These are phyloP conservation scores for Cicer yamashitae DNA, from an alignment of 306 rosid genomes.

Conservation along the genomic window DNA sequence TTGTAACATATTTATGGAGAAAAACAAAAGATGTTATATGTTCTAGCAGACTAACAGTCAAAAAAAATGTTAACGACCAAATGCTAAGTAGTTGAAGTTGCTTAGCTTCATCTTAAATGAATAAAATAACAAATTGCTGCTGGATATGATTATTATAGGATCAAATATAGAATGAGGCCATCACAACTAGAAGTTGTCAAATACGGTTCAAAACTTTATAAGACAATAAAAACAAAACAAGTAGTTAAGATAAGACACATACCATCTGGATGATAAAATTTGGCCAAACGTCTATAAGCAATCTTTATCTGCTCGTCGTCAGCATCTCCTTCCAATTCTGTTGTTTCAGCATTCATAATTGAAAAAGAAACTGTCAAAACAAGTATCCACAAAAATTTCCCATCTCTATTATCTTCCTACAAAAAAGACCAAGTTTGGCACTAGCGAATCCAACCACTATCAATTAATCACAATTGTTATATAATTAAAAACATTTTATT, in stretches of 20 bases:
- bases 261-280: constrained; percentile 99
- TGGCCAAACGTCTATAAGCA: constrained; percentile 91
- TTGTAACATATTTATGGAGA: background rate
- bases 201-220: constrained; percentile 22
- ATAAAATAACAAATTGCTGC: constrained; percentile 21
- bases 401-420: constrained; percentile 34
- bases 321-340: constrained; percentile 85
- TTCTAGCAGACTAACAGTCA: constrained; percentile 36
- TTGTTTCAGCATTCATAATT: constrained; percentile 35
- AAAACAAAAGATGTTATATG: background rate
- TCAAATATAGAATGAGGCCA: background rate
- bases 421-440: constrained; percentile 6
- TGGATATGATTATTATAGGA: background rate
- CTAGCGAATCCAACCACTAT: constrained; percentile 14
- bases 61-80: constrained; percentile 26
- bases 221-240: constrained; percentile 14
- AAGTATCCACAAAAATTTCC: constrained; percentile 21
- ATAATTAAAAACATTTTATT: no score
- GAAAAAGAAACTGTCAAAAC: constrained; percentile 38
- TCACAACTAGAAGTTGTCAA: constrained; percentile 31
- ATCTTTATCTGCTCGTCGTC: constrained; percentile 86
- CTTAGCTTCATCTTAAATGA: constrained; percentile 27
- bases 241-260: constrained; percentile 45
- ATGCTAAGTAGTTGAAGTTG: constrained; percentile 4
- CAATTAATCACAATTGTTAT: background rate